Base-by-base conservation (phyloP, 768 basidiomycete species). In the Tricholoma flavovirens region DNA sequence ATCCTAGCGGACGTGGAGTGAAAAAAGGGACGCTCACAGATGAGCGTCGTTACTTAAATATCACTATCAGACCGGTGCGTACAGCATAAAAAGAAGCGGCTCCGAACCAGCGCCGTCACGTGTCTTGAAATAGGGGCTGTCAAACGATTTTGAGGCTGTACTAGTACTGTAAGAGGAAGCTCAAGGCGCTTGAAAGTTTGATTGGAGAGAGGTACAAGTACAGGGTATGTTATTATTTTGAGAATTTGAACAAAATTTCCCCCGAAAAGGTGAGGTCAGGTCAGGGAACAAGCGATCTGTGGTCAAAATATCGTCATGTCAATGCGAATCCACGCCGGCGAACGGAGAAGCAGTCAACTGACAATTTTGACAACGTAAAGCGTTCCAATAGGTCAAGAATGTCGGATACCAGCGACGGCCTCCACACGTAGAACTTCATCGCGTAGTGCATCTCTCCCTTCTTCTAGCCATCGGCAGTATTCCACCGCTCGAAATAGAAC, bases 401-500 rank as follows among this genome's bases (percentile, higher is more conserved):
- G 67, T 43, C 66, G 73, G 56, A 84, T 81, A 4, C 84, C 83
- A 8, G 84, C 87, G 0, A 83, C 85, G 14, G 80, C 73, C 71
- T 93, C 89, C 4, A 88, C 71, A 58, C 83, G 76, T 35, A 75
- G 56, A 2, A 93, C 84, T 71, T 96, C 92, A 30, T 78, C 76
- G 58, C 73, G 72, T 43, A 96, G 74, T 0, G 86, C 85, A 48
- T 85, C 82, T 49, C 86, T 78, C 7, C 90, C 88, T 64, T 93
- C 84, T 65, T 93, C 91, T n/a, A 94, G 73, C 88, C 88, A 95
- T 33, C 75, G 79, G 64, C 87, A 84, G 62, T 94, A 93, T 64
- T 92, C 88, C 54, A 87, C 89, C 2, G 93, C 90, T 35, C 90
- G 83, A 67, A 92, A 91, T 46, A 96, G 70, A 2, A 93, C 90